These are phyloP conservation scores for Ustilago crameri DNA, from an alignment of 1,284 basidiomycete species.

Conservation along the genomic window DNA sequence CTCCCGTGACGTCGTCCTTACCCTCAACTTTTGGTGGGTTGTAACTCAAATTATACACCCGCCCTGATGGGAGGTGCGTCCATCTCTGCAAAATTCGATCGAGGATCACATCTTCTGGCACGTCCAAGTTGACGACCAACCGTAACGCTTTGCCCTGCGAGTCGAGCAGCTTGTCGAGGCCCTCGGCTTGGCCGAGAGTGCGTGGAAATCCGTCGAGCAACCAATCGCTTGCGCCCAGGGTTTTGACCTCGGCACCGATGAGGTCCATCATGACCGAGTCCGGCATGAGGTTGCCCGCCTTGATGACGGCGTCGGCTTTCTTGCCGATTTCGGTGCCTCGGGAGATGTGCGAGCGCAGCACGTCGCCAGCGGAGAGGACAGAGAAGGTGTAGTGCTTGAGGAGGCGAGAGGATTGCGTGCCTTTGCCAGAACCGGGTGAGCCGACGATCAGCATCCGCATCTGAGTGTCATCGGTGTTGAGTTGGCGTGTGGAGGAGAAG, in stretches of 20 bases:
- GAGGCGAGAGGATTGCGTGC: constrained; percentile 60
- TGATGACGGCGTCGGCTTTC: constrained; percentile 56
- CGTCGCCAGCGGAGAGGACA: constrained; percentile 60
- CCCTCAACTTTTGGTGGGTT: constrained; percentile 89
- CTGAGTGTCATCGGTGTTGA: constrained; percentile 19
- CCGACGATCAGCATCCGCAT: constrained; percentile 66
- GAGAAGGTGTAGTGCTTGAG: constrained; percentile 44
- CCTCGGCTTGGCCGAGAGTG: constrained; percentile 85
- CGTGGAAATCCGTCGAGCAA: constrained; percentile 96
- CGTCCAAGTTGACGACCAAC: constrained; percentile 89
- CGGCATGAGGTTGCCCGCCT: constrained; percentile 63
- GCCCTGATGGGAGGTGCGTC: constrained; percentile 78
- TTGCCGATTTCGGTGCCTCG: constrained; percentile 54
- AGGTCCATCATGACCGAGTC: constrained; percentile 65
- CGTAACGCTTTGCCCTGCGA: constrained; percentile 72
- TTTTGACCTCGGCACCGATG: constrained; percentile 46
- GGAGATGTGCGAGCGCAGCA: constrained; percentile 60
- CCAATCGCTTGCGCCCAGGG: constrained; percentile 75
- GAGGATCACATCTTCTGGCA: constrained; percentile 89
- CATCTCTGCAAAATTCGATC: constrained; percentile 78
- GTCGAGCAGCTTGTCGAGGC: constrained; percentile 75
- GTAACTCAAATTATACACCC: constrained; percentile 77
- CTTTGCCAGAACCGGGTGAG: constrained; percentile 65
- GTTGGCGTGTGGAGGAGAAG: constrained; percentile 4
- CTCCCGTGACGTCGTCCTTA: constrained; percentile 90